Percentiles rank a stretch among this genome's conserved stretches.
These are phyloP conservation scores for Solanum megistacrolobum DNA, from an alignment of 257 asterid genomes.

Conservation along the genomic window DNA sequence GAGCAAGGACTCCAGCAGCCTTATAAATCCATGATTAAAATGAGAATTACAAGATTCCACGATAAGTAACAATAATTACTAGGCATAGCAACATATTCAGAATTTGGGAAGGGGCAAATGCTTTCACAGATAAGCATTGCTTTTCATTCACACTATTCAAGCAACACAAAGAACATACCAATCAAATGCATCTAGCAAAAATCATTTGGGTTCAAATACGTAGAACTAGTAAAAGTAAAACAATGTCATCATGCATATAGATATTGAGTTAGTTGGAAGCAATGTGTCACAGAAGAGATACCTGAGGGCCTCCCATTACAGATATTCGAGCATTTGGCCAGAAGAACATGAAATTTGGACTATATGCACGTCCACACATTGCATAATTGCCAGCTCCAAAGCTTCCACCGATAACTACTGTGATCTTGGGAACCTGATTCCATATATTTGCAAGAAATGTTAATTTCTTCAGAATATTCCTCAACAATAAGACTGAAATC, in stretches of 20 bases:
- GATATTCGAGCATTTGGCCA: conserved; percentile 99
- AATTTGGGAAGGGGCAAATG: neutral
- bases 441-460: conserved; percentile 6
- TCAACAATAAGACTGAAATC: neutral
- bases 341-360: conserved; percentile 82
- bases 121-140: neutral
- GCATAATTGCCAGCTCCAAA: conserved; percentile 99
- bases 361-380: conserved; percentile 99
- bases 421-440: conserved; percentile 78
- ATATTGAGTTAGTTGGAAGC: neutral
- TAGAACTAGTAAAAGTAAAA: neutral
- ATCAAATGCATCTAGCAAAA: neutral
- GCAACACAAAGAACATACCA: neutral
- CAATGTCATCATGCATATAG: neutral
- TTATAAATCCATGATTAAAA: conserved; percentile 18
- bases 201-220: neutral
- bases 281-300: conserved; percentile 9
- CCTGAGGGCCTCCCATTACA: conserved; percentile 99
- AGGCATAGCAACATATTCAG: neutral
- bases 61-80: neutral
- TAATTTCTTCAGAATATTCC: neutral
- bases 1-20: conserved; percentile 98
- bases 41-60: neutral
- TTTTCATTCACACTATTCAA: neutral
- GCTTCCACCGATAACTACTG: conserved; percentile 88